Evolutionary conservation across 306 rosid genomes (phyloP), one percentile per base, ranked within the genome.

Genomic region (Inga laurina): DNA sequence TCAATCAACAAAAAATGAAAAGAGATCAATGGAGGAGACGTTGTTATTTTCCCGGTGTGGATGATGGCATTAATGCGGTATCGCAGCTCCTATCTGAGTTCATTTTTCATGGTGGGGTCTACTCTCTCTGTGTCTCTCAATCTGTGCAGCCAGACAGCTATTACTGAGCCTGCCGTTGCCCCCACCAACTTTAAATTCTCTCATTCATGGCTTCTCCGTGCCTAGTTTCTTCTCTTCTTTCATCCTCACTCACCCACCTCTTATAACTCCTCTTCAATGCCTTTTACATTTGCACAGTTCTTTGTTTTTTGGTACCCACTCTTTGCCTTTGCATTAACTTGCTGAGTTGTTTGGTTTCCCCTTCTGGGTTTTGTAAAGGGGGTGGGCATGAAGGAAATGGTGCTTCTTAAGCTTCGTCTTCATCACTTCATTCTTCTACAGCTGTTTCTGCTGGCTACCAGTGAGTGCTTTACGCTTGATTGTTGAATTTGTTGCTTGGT

Each of bases 1-100:
- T 27, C 30, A 27, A 27, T 27, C 30, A 27, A 27, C 30, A 27
- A 27, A 27, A 27, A 27, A 27, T 27, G 30, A 27, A 27, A 27
- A 27, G 30, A 27, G 30, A 27, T 27, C 30, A 27, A 27, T 27
- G 30, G 30, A 27, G 30, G 30, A 27, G 30, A 27, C 30, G 30
- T 27, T 27, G 30, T 27, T 27, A 27, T 27, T 27, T 27, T 27
- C 30, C 30, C 30, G 30, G 30, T 27, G 30, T 27, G 1, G 30
- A 52, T 75, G 90, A 77, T 84, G 93, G 90, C 92, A 86, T 91
- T 89, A 91, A 94, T 93, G 97, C 87, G 82, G 84, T 81, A 56
- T 72, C 65, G 77, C 80, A 70, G 81, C 35, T 76, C 39, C 49
- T 51, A 46, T 81, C 86, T 78, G 71, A 73, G 82, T 84, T 74